These are phyloP conservation scores for Calonectria pseudoturangicola DNA, from an alignment of 2,329 filamentous ascomycete species.

Conservation along the genomic window DNA sequence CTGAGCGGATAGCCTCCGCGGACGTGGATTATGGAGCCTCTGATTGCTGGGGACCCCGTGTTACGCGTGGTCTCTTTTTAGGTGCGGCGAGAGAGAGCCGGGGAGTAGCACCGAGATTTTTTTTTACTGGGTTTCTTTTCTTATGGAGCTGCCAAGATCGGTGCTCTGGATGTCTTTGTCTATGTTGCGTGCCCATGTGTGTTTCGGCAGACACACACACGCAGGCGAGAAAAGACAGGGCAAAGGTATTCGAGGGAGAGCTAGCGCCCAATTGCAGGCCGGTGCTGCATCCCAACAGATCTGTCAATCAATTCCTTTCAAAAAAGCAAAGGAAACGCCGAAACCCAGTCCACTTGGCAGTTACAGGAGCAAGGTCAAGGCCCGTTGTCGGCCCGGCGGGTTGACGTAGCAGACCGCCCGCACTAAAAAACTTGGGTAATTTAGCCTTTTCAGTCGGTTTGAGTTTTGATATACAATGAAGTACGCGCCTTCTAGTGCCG, in stretches of 20 bases:
- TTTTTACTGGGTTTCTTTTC: neutral
- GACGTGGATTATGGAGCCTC: slow-evolving; percentile 25
- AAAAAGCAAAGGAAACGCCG: slow-evolving; percentile 27
- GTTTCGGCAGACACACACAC: slow-evolving; percentile 7
- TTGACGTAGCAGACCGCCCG: slow-evolving; percentile 18
- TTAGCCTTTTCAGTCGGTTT: slow-evolving; percentile 11
- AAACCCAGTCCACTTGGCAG: slow-evolving; percentile 24
- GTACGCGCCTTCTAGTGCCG: neutral
- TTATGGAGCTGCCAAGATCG: neutral
- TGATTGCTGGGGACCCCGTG: slow-evolving; percentile 35
- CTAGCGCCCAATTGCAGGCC: slow-evolving; percentile 6
- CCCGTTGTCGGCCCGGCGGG: slow-evolving; percentile 23
- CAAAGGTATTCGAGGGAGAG: slow-evolving; percentile 14
- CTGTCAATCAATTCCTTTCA: slow-evolving; percentile 26
- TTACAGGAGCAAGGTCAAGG: slow-evolving; percentile 17
- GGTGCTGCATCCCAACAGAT: slow-evolving; percentile 8
- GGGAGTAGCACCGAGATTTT: neutral
- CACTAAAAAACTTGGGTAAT: slow-evolving; percentile 18
- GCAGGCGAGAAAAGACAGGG: neutral
- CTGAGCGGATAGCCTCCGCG: slow-evolving; percentile 33
- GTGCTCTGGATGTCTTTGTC: neutral
- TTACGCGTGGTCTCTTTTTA: slow-evolving; percentile 18
- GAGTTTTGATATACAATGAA: slow-evolving; percentile 23
- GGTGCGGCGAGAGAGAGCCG: neutral
- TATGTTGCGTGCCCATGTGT: slow-evolving; percentile 13